Evolutionary conservation across 352 stramenopile species (phyloP).

Genomic region (Phytopythium kandeliae): DNA sequence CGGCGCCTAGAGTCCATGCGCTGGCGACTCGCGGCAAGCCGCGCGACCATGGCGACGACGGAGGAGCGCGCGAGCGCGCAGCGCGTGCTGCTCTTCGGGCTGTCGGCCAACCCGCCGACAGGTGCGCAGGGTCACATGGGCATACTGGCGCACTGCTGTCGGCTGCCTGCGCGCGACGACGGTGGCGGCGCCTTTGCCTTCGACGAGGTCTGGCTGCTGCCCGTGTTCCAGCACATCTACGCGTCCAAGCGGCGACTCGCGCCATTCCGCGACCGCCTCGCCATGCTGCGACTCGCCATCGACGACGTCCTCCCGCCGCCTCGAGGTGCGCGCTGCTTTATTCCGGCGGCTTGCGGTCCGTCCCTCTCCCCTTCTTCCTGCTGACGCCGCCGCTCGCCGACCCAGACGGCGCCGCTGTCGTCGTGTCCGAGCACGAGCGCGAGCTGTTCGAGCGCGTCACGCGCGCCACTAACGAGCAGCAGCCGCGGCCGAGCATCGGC

Average conservation of each 20-base stretch:
- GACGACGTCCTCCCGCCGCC: slow-evolving; percentile 17
- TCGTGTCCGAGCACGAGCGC: slow-evolving; percentile 56
- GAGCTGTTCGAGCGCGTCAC: slow-evolving; percentile 54
- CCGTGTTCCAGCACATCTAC: slow-evolving; percentile 89
- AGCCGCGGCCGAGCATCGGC: slow-evolving; percentile 43
- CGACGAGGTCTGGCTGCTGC: slow-evolving; percentile 87
- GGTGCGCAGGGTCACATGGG: slow-evolving; percentile 73
- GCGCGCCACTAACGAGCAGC: slow-evolving; percentile 4
- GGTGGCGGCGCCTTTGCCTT: slow-evolving; percentile 18
- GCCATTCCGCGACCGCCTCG: slow-evolving; percentile 64
- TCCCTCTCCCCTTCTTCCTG: too few relatives aligned
- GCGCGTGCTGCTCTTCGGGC: slow-evolving; percentile 78
- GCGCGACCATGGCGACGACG: background rate
- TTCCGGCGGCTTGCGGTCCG: background rate
- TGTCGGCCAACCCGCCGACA: slow-evolving; percentile 81
- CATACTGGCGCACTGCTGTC: slow-evolving; percentile 52
- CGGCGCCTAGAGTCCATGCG: too few relatives aligned
- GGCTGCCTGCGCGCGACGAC: slow-evolving; percentile 7
- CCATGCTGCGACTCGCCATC: slow-evolving; percentile 64
- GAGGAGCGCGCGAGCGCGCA: slow-evolving; percentile 6
- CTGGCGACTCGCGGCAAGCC: background rate
- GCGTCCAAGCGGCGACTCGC: slow-evolving; percentile 69
- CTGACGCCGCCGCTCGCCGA: too few relatives aligned
- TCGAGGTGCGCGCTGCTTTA: background rate
- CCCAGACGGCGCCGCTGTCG: slow-evolving; percentile 22